These are phyloP conservation scores for Trichoderma breve DNA, from an alignment of 2,329 filamentous ascomycete species.

Conservation along the genomic window DNA sequence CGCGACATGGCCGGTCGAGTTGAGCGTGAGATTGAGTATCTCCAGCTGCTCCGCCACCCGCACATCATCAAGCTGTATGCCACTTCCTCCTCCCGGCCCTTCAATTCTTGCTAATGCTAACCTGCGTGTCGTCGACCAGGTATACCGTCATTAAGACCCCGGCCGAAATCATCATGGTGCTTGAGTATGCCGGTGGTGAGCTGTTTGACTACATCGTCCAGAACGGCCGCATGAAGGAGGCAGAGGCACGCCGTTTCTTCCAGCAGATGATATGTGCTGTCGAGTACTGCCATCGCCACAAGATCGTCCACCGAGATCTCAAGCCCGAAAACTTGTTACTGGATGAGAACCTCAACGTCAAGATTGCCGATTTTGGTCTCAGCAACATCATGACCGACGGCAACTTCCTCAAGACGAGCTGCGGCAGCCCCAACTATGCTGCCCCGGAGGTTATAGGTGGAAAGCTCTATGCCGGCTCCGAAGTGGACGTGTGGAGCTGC, in stretches of 20 bases:
- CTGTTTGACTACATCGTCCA: conserved; percentile 98
- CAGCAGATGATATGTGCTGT: conserved; percentile 99
- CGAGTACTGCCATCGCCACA: conserved; percentile 97
- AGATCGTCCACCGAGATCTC: conserved; percentile 95
- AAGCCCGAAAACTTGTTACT: conserved; percentile 97
- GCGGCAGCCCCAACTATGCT: conserved; percentile 96
- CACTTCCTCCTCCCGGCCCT: background rate
- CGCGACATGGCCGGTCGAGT: conserved; percentile 97
- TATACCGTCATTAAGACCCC: conserved; percentile 96
- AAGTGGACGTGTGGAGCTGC: conserved; percentile 98
- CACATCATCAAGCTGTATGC: conserved; percentile 97
- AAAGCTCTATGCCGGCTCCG: conserved; percentile 93
- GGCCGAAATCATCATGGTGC: conserved; percentile 96
- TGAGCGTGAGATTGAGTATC: conserved; percentile 96
- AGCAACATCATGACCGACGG: conserved; percentile 99
- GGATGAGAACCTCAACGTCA: conserved; percentile 94
- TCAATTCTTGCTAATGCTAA: background rate
- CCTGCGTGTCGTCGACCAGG: conserved; percentile 42
- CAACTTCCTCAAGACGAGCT: conserved; percentile 98
- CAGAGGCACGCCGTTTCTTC: conserved; percentile 94
- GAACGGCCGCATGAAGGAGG: conserved; percentile 86
- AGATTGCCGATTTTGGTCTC: conserved; percentile 97
- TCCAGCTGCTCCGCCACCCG: conserved; percentile 90
- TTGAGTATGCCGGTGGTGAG: conserved; percentile 95
- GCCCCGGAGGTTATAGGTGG: conserved; percentile 97